Evolutionary conservation across 257 asterid genomes (phyloP).

Genomic region (Capsicum pubescens): DNA sequence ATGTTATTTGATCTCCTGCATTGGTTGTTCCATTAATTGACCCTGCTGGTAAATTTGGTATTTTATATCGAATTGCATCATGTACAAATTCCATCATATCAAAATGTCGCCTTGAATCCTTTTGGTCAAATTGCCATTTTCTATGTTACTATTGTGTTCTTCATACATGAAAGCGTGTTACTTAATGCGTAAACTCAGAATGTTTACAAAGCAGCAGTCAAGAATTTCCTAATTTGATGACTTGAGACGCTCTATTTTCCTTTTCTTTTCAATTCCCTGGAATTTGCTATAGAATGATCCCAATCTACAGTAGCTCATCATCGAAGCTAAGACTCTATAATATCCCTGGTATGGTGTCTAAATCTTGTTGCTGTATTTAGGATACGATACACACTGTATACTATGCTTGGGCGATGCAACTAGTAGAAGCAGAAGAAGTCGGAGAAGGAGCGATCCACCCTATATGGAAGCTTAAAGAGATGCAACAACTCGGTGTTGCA

Average conservation of each 20-base stretch:
- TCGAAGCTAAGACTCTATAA: not conserved
- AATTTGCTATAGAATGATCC: not conserved
- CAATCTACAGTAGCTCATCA: not conserved
- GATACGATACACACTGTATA: conserved; percentile 91
- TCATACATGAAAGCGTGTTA: not conserved
- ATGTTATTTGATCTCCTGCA: not conserved
- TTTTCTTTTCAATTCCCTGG: too few species aligned
- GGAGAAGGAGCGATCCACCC: conserved; percentile 74
- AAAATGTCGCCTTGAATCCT: not conserved
- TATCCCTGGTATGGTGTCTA: not conserved
- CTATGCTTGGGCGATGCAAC: conserved; percentile 99
- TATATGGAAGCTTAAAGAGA: conserved; percentile 92
- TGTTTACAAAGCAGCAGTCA: not conserved
- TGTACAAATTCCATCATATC: not conserved
- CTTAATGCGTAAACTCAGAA: not conserved
- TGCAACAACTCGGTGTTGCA: conserved; percentile 84
- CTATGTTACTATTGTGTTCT: not conserved
- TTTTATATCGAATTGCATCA: not conserved
- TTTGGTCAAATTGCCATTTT: not conserved
- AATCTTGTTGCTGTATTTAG: conserved; percentile 42
- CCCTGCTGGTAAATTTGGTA: not conserved
- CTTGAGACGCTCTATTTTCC: not conserved
- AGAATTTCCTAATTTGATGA: not conserved
- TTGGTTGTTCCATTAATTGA: not conserved
- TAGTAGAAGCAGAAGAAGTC: conserved; percentile 73